Conservation (phyloP, 345 rosid genomes). For the Aegle marmelos region DNA sequence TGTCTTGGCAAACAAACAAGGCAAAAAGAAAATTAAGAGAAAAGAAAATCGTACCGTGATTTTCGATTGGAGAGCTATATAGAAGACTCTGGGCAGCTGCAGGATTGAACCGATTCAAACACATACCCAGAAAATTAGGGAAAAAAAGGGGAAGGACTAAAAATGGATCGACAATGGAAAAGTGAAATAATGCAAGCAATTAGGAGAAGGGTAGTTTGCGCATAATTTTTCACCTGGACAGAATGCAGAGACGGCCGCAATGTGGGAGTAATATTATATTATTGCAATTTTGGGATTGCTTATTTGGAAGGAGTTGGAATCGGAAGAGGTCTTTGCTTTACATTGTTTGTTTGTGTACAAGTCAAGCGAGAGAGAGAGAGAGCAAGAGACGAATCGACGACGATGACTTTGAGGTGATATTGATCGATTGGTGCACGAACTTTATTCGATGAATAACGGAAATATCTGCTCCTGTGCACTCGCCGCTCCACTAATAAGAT, state of each 20-base stretch:
- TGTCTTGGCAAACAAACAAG: not conserved
- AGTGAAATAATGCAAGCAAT: not conserved
- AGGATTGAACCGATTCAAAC: not conserved
- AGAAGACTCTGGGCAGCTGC: slow-evolving; percentile 2
- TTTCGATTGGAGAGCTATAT: not conserved
- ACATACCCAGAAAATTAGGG: not conserved
- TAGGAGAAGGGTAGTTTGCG: too few relatives aligned
- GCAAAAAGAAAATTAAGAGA: not conserved
- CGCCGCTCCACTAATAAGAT: not conserved
- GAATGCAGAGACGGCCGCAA: too few relatives aligned
- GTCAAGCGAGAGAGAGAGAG: too few relatives aligned
- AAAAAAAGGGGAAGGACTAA: not conserved
- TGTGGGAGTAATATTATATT: too few relatives aligned
- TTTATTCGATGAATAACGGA: not conserved
- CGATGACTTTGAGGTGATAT: too few relatives aligned
- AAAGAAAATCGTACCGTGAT: slow-evolving; percentile 15
- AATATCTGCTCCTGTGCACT: not conserved
- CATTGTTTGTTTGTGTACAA: too few relatives aligned
- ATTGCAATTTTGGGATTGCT: slow-evolving; percentile 16
- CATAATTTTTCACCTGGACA: too few relatives aligned
- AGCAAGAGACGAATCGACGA: too few relatives aligned
- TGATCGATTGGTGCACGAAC: too few relatives aligned
- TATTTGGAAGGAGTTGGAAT: slow-evolving; percentile 21
- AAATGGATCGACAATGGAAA: not conserved
- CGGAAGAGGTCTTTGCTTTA: not conserved